Base-by-base conservation (phyloP, 1,284 basidiomycete genomes). In the Apiotrichum sp. region DNA sequence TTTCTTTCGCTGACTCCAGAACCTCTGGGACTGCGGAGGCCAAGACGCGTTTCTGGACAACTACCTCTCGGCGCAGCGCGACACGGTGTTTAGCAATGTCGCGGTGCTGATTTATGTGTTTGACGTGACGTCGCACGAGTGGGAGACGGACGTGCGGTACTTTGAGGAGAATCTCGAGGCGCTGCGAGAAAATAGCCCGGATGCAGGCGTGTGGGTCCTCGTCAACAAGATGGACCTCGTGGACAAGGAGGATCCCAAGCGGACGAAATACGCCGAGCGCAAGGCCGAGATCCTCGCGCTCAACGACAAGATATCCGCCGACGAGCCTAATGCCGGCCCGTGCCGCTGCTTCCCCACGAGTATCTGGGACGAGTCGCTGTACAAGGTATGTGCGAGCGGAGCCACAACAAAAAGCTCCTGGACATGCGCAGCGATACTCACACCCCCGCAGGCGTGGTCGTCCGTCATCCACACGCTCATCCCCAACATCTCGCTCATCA, bases 51-150 rank as follows among this genome's bases (percentile, higher is more conserved):
- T 97, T 80, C 93, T 98, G 85, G 93, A 96, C 74, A 89, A 87
- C 47, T 98, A 97, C 76, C 85, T 98, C 61, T 86, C 86, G 40
- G 85, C 87, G 0, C 91, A 97, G 72, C 86, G 89, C 61, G 82
- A 86, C 36, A 93, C 89, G 44, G 93, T 98, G 64, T 99, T 98
- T 78, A 86, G 88, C 65, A 87, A 93, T 67, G 95, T 97, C 55
- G 93, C 92, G 10, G 91, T 97, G 42, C 83, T 98, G 71, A 98
- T 98, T 69, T 98, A 98, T 75, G 96, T 98, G 8, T 98, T 98
- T 62, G 95, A 98, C 72, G 86, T 95, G 46, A 89, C 90, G 65
- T 69, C 69, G 14, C 86, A 87, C 70, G 80, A 80, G 57, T 80
- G 79, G 79, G 78, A 80, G 49, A 66, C 72, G 44, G 92, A 96